phyloP scores from a whole-genome alignment of 78 protist species.

The Dictyostelium brefeldianum region DNA sequence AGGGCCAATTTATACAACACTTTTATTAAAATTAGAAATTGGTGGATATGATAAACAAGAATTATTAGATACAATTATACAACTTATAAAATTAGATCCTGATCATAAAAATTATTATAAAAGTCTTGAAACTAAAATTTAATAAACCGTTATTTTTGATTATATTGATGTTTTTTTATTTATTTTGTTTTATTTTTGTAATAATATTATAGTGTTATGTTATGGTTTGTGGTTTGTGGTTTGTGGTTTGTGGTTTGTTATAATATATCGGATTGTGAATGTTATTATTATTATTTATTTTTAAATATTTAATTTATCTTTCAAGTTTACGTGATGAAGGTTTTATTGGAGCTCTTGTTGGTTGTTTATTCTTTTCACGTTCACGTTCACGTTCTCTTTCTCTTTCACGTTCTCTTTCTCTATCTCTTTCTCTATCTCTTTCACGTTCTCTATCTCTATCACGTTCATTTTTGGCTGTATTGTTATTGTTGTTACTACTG shows the following conservation, averaged over 20 bases:
- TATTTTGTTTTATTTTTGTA: not conserved
- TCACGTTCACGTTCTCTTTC: constrained; percentile 57
- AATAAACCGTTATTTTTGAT: not conserved
- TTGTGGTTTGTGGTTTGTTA: not conserved
- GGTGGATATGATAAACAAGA: constrained; percentile 26
- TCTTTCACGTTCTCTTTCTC: constrained; percentile 49
- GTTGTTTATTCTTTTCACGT: constrained; percentile 21
- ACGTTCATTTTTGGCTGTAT: not conserved
- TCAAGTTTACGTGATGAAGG: constrained; percentile 51
- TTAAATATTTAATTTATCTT: not conserved
- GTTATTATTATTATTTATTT: not conserved
- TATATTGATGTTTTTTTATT: not conserved
- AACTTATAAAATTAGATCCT: constrained; percentile 32
- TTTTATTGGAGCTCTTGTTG: constrained; percentile 36
- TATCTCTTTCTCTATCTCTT: constrained; percentile 48
- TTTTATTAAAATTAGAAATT: constrained; percentile 54
- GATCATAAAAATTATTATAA: constrained; percentile 65
- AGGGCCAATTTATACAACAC: constrained; percentile 63
- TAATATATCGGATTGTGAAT: not conserved
- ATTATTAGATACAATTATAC: not conserved
- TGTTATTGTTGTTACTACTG: not conserved
- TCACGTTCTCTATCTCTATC: constrained; percentile 57
- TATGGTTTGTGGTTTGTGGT: not conserved
- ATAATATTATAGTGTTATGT: not conserved
- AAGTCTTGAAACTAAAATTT: constrained; percentile 35